These are phyloP conservation scores for Phytopythium vexans DNA, from an alignment of 352 stramenopile genomes.

Conservation along the genomic window DNA sequence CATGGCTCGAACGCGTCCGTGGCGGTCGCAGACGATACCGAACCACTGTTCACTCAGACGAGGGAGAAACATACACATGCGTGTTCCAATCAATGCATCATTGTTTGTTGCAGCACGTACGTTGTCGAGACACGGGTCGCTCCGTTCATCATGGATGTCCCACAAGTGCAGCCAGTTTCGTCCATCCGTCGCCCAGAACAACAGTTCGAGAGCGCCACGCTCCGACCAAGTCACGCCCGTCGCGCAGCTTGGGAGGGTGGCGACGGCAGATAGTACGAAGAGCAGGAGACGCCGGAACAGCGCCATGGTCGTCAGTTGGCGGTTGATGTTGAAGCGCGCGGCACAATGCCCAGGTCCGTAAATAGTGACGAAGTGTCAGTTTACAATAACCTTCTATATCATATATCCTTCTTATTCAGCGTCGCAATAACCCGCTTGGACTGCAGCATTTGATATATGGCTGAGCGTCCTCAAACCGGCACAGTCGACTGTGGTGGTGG, in stretches of 20 bases:
- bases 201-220: conserved; percentile 55
- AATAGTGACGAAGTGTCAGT: too few species aligned
- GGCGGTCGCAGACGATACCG: conserved; percentile 52
- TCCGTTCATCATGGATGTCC: conserved; percentile 64
- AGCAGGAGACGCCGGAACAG: neutral
- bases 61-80: neutral
- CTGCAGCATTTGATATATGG: too few species aligned
- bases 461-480: too few species aligned
- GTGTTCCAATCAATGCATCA: neutral
- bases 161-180: conserved; percentile 42
- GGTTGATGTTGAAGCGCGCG: too few species aligned
- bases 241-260: neutral
- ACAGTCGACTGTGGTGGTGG: neutral
- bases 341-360: too few species aligned
- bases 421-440: too few species aligned
- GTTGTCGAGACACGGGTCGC: conserved; percentile 54
- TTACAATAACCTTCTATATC: too few species aligned
- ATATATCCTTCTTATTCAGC: too few species aligned
- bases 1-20: conserved; percentile 53
- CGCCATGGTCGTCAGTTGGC: too few species aligned
- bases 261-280: neutral
- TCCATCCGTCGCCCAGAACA: conserved; percentile 64
- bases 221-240: conserved; percentile 29
- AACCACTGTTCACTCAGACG: conserved; percentile 37
- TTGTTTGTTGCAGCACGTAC: conserved; percentile 11